Conservation (phyloP, 495 filamentous ascomycete genomes). For the Xylaria acuta region DNA sequence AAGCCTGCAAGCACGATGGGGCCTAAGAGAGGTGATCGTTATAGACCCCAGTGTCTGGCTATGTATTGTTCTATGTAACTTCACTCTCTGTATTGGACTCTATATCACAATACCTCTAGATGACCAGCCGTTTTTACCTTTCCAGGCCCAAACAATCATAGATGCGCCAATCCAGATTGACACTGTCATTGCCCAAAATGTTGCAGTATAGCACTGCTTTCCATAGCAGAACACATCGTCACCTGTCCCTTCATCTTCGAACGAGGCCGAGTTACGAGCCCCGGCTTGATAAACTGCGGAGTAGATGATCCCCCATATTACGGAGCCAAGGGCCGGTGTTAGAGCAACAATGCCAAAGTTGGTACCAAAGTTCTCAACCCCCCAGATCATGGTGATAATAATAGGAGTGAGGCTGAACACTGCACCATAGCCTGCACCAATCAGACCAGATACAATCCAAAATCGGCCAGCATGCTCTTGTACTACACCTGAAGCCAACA, state of each 20-base stretch:
- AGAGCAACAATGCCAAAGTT: conserved; percentile 97
- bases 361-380: conserved; percentile 96
- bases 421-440: conserved; percentile 92
- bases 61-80: neutral
- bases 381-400: conserved; percentile 93
- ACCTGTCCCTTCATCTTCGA: conserved; percentile 35
- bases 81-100: neutral
- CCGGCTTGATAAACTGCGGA: conserved; percentile 77
- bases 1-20: neutral
- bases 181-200: conserved; percentile 80
- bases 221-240: conserved; percentile 71
- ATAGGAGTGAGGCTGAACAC: conserved; percentile 89
- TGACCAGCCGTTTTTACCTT: conserved; percentile 75
- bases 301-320: conserved; percentile 86
- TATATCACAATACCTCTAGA: conserved; percentile 76
- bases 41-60: neutral
- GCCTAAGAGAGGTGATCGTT: neutral
- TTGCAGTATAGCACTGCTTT: conserved; percentile 73
- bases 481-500: conserved; percentile 74
- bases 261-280: conserved; percentile 40
- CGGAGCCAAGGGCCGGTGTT: conserved; percentile 83
- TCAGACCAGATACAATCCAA: conserved; percentile 76
- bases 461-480: conserved; percentile 73
- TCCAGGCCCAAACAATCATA: conserved; percentile 82
- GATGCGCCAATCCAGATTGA: conserved; percentile 79